Conservation (phyloP, 2,329 filamentous ascomycete genomes). For the Penicillium capsulatum region DNA sequence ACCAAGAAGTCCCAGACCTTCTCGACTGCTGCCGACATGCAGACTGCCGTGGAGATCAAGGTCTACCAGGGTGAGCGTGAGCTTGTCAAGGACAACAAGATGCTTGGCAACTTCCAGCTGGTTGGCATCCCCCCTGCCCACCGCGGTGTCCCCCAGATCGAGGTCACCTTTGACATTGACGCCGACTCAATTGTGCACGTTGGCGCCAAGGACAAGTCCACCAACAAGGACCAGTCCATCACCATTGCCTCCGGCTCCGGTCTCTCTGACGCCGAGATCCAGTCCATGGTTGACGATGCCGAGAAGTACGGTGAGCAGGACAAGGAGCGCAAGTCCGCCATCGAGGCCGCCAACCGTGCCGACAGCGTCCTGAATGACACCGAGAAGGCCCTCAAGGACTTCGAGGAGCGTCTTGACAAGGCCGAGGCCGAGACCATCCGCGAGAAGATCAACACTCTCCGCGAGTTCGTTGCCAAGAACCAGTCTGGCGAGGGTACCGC, state of each 20-base stretch:
- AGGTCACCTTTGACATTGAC: slow-evolving; percentile 98
- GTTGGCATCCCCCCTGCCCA: slow-evolving; percentile 94
- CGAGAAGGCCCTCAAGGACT: slow-evolving; percentile 96
- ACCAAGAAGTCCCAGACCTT: slow-evolving; percentile 99
- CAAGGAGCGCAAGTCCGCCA: slow-evolving; percentile 93
- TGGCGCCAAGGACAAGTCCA: slow-evolving; percentile 97
- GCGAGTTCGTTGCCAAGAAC: slow-evolving; percentile 89
- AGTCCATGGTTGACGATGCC: slow-evolving; percentile 96
- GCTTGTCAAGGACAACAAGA: slow-evolving; percentile 97
- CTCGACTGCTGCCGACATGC: slow-evolving; percentile 96
- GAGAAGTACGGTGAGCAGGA: slow-evolving; percentile 93
- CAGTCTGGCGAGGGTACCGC: slow-evolving; percentile 84
- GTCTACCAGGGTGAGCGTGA: slow-evolving; percentile 99
- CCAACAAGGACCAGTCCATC: slow-evolving; percentile 99
- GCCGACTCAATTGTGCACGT: slow-evolving; percentile 98
- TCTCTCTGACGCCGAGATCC: slow-evolving; percentile 89
- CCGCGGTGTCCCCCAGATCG: slow-evolving; percentile 91
- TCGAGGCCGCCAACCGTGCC: slow-evolving; percentile 95
- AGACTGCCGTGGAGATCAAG: slow-evolving; percentile 99
- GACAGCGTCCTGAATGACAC: slow-evolving; percentile 96
- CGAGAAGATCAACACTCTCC: slow-evolving; percentile 83
- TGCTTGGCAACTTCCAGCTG: slow-evolving; percentile 98
- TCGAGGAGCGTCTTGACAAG: slow-evolving; percentile 95
- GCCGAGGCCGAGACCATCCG: slow-evolving; percentile 85
- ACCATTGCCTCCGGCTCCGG: slow-evolving; percentile 97